Evolutionary conservation across 768 basidiomycete genomes (phyloP).

Genomic region (Pulveroboletus sp.): DNA sequence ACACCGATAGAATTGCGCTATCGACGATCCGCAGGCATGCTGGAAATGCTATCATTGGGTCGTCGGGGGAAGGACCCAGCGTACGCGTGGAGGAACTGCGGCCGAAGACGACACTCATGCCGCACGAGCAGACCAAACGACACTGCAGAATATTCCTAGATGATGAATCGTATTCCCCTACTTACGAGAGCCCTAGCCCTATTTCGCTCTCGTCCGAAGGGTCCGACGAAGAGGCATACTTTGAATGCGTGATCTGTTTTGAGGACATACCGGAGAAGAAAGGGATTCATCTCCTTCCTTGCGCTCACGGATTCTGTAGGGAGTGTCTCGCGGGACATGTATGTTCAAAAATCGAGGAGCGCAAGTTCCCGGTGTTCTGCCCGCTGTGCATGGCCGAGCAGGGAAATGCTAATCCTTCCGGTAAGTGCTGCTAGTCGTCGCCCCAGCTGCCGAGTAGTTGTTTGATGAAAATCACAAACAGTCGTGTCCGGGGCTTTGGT

Average conservation of each 20-base stretch:
- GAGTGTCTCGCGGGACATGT: constrained; percentile 44
- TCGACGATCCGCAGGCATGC: background rate
- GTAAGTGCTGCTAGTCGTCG: constrained; percentile 19
- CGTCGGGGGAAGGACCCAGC: constrained; percentile 6
- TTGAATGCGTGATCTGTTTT: constrained; percentile 54
- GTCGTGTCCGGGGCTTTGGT: constrained; percentile 36
- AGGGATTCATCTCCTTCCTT: constrained; percentile 38
- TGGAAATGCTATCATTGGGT: background rate
- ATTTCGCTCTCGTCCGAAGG: background rate
- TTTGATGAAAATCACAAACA: constrained; percentile 18
- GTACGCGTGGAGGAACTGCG: background rate
- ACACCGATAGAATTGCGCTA: background rate
- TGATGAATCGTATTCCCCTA: constrained; percentile 2
- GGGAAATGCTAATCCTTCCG: constrained; percentile 25
- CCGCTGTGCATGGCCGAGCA: constrained; percentile 46
- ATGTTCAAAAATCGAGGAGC: constrained; percentile 43
- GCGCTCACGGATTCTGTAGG: constrained; percentile 52
- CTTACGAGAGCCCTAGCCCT: background rate
- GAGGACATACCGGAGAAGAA: constrained; percentile 40
- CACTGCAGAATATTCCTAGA: constrained; percentile 26
- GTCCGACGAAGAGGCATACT: constrained; percentile 19
- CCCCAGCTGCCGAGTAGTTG: too few species aligned
- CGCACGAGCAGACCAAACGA: constrained; percentile 22
- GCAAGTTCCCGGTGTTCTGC: constrained; percentile 54
- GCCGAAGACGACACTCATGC: background rate